Percentiles rank a stretch among this genome's conserved stretches.
Evolutionary conservation across 345 rosid species (phyloP).

Genomic region (Mallotus nudiflorus): DNA sequence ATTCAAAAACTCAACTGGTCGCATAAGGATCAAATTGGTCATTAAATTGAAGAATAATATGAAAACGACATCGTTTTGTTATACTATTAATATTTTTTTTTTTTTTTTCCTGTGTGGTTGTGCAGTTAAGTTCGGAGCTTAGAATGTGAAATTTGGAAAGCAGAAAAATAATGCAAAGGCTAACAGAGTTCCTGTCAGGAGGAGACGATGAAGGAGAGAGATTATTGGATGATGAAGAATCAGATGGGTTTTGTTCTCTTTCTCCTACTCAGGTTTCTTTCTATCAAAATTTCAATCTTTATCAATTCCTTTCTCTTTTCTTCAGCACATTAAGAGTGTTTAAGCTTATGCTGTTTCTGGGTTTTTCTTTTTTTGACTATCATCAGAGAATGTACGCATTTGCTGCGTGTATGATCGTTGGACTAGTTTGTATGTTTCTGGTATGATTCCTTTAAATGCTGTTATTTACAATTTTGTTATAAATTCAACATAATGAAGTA

Average conservation of each 20-base stretch:
- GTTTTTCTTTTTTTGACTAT: slow-evolving; percentile 12
- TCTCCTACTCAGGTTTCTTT: slow-evolving; percentile 64
- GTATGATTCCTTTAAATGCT: slow-evolving; percentile 32
- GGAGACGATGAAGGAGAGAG: slow-evolving; percentile 52
- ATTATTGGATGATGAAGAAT: slow-evolving; percentile 64
- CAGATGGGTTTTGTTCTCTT: slow-evolving; percentile 70
- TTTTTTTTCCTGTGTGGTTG: not conserved
- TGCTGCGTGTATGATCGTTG: slow-evolving; percentile 61
- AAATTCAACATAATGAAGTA: not conserved
- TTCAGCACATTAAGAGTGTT: not conserved
- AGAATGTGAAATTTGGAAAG: not conserved
- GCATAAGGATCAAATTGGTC: no score
- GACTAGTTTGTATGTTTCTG: slow-evolving; percentile 76
- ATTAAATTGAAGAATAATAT: no score
- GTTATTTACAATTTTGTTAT: not conserved
- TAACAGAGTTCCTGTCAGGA: slow-evolving; percentile 46
- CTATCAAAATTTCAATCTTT: not conserved
- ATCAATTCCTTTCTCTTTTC: not conserved
- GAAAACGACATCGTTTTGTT: not conserved
- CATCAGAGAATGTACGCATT: slow-evolving; percentile 78
- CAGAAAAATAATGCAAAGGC: slow-evolving; percentile 50
- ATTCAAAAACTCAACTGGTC: no score
- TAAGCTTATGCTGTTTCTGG: slow-evolving; percentile 13
- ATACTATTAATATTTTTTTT: not conserved
- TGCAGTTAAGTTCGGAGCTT: not conserved